These are phyloP conservation scores for Colletotrichum navitas DNA, from an alignment of 2,329 filamentous ascomycete genomes.

Conservation along the genomic window DNA sequence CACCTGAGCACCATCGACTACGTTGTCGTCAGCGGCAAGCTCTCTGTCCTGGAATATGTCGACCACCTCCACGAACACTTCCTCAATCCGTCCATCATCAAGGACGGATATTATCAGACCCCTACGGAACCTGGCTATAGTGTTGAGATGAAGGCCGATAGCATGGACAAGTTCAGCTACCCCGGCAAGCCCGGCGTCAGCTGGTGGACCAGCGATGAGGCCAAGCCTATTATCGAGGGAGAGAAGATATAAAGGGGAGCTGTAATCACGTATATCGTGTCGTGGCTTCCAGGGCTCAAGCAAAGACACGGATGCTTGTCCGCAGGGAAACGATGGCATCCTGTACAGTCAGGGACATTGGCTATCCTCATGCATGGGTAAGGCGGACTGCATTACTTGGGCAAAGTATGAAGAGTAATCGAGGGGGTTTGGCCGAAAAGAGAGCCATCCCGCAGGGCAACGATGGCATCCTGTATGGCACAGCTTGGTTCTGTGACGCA, in stretches of 20 bases:
- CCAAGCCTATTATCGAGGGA: conserved; percentile 78
- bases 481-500: conserved; percentile 28
- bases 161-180: conserved; percentile 84
- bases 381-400: conserved; percentile 2
- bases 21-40: conserved; percentile 84
- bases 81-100: conserved; percentile 81
- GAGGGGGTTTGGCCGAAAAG: conserved; percentile 37
- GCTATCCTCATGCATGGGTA: conserved; percentile 24
- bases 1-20: conserved; percentile 95
- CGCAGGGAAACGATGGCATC: conserved; percentile 52
- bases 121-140: conserved; percentile 87
- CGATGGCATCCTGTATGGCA: conserved; percentile 42
- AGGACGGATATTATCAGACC: conserved; percentile 89
- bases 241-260: conserved; percentile 60
- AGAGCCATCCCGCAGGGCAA: conserved; percentile 42
- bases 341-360: conserved; percentile 39
- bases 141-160: conserved; percentile 92
- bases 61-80: conserved; percentile 97
- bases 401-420: not conserved
- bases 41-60: conserved; percentile 88
- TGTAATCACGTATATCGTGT: not conserved
- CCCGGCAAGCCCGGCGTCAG: conserved; percentile 83
- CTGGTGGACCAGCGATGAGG: conserved; percentile 88
- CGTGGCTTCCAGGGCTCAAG: conserved; percentile 35
- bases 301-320: conserved; percentile 43